Base-by-base conservation (phyloP, 2,329 filamentous ascomycete genomes). In the Sclerotinia trifoliorum region DNA sequence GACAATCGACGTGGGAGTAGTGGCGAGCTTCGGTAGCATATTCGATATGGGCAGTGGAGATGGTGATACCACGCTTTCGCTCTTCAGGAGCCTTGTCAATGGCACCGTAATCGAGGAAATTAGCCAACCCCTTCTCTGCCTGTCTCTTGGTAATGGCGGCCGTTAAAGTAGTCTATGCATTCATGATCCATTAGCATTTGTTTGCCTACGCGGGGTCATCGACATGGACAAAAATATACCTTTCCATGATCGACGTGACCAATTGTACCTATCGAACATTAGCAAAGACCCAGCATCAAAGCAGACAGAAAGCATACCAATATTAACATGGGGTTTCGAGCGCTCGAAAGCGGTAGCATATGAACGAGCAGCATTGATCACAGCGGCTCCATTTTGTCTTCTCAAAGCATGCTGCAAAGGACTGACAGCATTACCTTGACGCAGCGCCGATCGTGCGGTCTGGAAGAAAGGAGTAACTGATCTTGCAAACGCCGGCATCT, bases 161-260 rank as follows among this genome's bases (percentile, higher is more conserved):
- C 75, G 95, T 98, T 79, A 99, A 89, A 72, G 95, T 99, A 69
- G 95, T 99, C 95, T 98, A 72, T 63, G 39, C 32, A 51, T 51
- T 49, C 55, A 54, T 49, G 35, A 42, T 32, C 35, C 29, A 56
- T 68, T 58, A 68, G 52, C 52, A 57, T 51, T 52, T 44, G 52
- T 44, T 55, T 56, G 49, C 62, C 62, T 65, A 11, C 8, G 44
- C 21, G 49, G 57, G 32, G 48, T 42, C 17, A 56, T 29, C 29
- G 44, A 17, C 10, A 42, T 60, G 15, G n/a, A 26, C 5, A 52
- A n/a, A 52, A 46, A 56, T 69, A 39, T 83, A 96, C 94, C 91
- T 99, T 99, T 85, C 94, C 94, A 84, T 99, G 94, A 88, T 99
- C 95, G 83, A 99, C 95, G 85, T 99, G 95, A 77, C 95, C 95